phyloP scores from a whole-genome alignment of 2,329 filamentous ascomycete species.

The Exophiala xenobiotica region DNA sequence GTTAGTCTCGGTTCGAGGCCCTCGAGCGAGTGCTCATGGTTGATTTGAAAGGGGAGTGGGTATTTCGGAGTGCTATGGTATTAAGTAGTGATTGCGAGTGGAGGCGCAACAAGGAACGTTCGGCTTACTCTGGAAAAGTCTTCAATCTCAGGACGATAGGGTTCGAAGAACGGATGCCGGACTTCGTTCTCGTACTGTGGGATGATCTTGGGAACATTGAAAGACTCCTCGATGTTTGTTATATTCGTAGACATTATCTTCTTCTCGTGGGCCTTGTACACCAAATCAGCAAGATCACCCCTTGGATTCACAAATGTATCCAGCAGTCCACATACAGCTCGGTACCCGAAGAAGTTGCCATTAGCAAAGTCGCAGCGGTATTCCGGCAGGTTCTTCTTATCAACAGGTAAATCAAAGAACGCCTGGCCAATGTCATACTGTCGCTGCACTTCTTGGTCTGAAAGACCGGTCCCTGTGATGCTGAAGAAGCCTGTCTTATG shows the following conservation, averaged over 20 bases:
- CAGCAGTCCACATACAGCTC: constrained; percentile 45
- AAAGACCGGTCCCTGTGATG: constrained; percentile 60
- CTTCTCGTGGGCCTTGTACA: constrained; percentile 3
- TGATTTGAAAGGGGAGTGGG: no score
- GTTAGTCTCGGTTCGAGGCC: no score
- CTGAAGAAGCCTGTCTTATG: constrained; percentile 53
- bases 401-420: constrained; percentile 55
- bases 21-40: no score
- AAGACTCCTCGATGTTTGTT: constrained; percentile 59
- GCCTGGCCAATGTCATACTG: constrained; percentile 60
- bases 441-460: constrained; percentile 56
- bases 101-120: neutral
- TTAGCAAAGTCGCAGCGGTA: constrained; percentile 52
- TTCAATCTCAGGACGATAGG: constrained; percentile 56
- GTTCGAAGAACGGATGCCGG: constrained; percentile 49
- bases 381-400: constrained; percentile 55
- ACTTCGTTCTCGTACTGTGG: constrained; percentile 44
- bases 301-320: neutral
- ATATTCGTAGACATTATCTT: constrained; percentile 41
- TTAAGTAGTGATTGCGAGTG: neutral
- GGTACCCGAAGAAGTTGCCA: constrained; percentile 59
- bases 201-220: constrained; percentile 60
- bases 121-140: constrained; percentile 44
- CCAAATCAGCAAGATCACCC: neutral
- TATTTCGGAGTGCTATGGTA: no score